Evolutionary conservation across 2,329 filamentous ascomycete species (phyloP).

Genomic region (Volutella citrinella): DNA sequence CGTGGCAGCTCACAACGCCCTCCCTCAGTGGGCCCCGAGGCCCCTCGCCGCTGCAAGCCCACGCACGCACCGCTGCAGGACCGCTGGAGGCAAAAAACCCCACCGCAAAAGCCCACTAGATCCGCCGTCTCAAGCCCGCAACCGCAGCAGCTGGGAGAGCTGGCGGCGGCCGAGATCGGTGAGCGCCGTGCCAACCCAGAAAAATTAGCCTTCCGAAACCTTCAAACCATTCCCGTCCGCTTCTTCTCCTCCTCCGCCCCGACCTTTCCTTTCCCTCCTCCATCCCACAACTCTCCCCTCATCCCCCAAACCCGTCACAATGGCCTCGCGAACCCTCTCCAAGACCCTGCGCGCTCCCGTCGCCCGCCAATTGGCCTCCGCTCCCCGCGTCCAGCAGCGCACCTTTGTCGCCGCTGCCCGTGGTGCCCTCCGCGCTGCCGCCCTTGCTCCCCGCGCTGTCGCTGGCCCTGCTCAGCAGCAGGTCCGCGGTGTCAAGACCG

Average conservation of each 20-base stretch:
- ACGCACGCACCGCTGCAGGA: too few relatives aligned
- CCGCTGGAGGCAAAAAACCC: too few relatives aligned
- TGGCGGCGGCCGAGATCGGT: neutral
- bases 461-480: slow-evolving; percentile 61
- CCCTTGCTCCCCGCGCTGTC: slow-evolving; percentile 50
- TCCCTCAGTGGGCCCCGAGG: too few relatives aligned
- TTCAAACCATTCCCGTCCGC: too few relatives aligned
- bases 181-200: neutral
- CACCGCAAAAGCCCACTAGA: too few relatives aligned
- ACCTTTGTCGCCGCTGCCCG: slow-evolving; percentile 61
- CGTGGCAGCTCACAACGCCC: too few relatives aligned
- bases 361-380: slow-evolving; percentile 58
- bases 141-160: too few relatives aligned
- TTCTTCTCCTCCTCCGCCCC: too few relatives aligned
- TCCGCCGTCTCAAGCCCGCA: too few relatives aligned
- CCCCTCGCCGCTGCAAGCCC: too few relatives aligned
- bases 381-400: slow-evolving; percentile 59
- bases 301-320: slow-evolving; percentile 43
- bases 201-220: neutral
- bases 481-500: slow-evolving; percentile 91
- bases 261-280: slow-evolving; percentile 22
- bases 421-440: slow-evolving; percentile 52
- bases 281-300: slow-evolving; percentile 25
- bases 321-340: slow-evolving; percentile 75
- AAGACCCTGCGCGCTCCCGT: slow-evolving; percentile 63